phyloP scores from a whole-genome alignment of 2,329 filamentous ascomycete genomes.

The Cercospora sp. region DNA sequence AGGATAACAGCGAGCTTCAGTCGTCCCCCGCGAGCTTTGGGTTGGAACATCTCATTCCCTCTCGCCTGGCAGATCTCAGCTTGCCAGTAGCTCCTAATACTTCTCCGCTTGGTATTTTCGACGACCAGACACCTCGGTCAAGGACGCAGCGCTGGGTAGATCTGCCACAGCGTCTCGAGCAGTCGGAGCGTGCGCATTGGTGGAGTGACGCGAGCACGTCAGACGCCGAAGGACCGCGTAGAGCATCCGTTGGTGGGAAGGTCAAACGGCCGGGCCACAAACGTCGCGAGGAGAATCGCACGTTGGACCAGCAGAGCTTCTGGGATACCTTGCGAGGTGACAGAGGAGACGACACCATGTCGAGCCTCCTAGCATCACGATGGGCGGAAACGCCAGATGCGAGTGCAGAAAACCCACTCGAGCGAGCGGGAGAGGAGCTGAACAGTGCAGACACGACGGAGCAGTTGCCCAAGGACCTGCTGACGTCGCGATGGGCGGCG shows the following conservation, averaged over 20 bases:
- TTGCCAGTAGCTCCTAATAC: conserved; percentile 19
- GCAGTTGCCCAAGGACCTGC: conserved; percentile 25
- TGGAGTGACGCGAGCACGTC: conserved; percentile 71
- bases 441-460: conserved; percentile 9
- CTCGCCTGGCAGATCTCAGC: conserved; percentile 32
- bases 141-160: conserved; percentile 39
- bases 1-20: conserved; percentile 32
- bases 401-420: conserved; percentile 8
- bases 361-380: conserved; percentile 36
- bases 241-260: conserved; percentile 12
- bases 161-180: conserved; percentile 32
- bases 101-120: conserved; percentile 22
- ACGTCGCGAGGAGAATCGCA: conserved; percentile 48
- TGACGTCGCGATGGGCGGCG: conserved; percentile 33
- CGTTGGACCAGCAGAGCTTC: conserved; percentile 53
- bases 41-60: conserved; percentile 40
- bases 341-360: conserved; percentile 40
- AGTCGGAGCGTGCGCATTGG: conserved; percentile 63
- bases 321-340: conserved; percentile 47
- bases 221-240: conserved; percentile 46
- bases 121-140: conserved; percentile 36
- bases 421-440: conserved; percentile 11
- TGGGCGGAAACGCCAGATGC: conserved; percentile 35
- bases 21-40: conserved; percentile 38
- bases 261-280: conserved; percentile 38